phyloP scores from a whole-genome alignment of 2,329 filamentous ascomycete genomes.

The Fusarium drepaniforme region DNA sequence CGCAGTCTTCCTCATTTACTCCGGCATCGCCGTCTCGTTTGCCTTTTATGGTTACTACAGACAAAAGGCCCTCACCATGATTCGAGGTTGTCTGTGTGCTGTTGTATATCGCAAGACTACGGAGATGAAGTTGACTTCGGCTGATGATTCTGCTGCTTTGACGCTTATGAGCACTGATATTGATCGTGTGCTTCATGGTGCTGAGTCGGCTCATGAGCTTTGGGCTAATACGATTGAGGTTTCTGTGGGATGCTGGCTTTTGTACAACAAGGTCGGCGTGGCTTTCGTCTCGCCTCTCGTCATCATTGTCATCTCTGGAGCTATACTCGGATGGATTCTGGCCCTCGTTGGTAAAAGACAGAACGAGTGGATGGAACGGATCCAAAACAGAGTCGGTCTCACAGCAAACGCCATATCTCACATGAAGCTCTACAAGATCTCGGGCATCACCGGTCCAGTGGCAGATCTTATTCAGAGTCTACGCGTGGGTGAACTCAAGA shows the following conservation, averaged over 20 bases:
- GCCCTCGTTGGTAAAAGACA: constrained; percentile 40
- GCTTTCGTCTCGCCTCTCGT: constrained; percentile 62
- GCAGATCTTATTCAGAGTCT: constrained; percentile 45
- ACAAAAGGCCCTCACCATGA: constrained; percentile 48
- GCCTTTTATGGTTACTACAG: constrained; percentile 56
- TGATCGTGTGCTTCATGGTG: constrained; percentile 54
- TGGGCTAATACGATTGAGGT: constrained; percentile 58
- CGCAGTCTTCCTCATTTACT: constrained; percentile 54
- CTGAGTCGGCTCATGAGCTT: constrained; percentile 52
- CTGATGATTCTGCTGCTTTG: constrained; percentile 55
- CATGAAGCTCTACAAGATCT: constrained; percentile 51
- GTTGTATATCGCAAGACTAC: constrained; percentile 52
- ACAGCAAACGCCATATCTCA: constrained; percentile 48
- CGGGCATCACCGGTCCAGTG: constrained; percentile 45
- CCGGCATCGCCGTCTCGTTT: constrained; percentile 53
- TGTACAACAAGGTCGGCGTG: constrained; percentile 59
- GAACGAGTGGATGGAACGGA: constrained; percentile 51
- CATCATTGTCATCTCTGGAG: constrained; percentile 50
- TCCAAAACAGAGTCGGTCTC: constrained; percentile 50
- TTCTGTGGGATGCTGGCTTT: constrained; percentile 58
- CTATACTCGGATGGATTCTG: constrained; percentile 30
- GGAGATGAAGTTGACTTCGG: constrained; percentile 44
- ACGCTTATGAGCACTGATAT: constrained; percentile 63
- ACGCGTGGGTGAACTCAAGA: constrained; percentile 45
- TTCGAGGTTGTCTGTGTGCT: constrained; percentile 49